Evolutionary conservation across 202 grass and related monocot species (phyloP), one percentile per base, ranked within the genome.

Genomic region (Panicum hallii): DNA sequence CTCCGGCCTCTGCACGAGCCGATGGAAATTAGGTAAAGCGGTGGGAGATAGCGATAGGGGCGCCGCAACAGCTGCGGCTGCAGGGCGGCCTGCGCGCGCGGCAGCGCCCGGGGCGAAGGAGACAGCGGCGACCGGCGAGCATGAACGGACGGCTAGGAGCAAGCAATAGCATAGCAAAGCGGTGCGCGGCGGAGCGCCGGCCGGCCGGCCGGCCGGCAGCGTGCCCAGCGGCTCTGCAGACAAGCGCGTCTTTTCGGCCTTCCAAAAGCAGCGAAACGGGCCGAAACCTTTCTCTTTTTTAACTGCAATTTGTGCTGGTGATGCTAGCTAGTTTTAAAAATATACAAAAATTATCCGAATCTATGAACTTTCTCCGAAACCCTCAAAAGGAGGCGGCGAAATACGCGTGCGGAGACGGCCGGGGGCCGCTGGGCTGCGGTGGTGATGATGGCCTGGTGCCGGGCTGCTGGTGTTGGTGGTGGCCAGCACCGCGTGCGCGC

Each of bases 211-310:
- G 70, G 70, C 48, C 34, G 78, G 50, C 38, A 45, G 64, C 79
- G 78, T 32, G 74, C 68, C 85, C 77, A 45, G 22, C 79, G 83
- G 49, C 85, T 49, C 83, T 62, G 83, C 63, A 78, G 84, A 92
- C 90, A 89, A 84, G 82, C 48, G 57, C 69, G 88, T 88, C 94
- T 87, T 91, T 90, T 93, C 71, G 73, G 87, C 67, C 77, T 91
- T 74, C 74, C 85, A 44, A 92, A 89, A 82, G 86, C 74, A 80
- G 69, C 46, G 82, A 71, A 41, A 67, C 65, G 34, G 66, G 34
- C 20, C 71, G 48, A 73, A 4, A 20, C n/a, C 48, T 17, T 5
- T 30, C 1, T 45, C 30, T 45, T 60, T 15, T n/a, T 45, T 45
- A 4, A 38, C 11, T 36, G 71, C 71, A 74, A 74, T 20, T 74